phyloP scores from a whole-genome alignment of 1,139 yeast genomes.

The Debaryomycetaceae sp. region DNA sequence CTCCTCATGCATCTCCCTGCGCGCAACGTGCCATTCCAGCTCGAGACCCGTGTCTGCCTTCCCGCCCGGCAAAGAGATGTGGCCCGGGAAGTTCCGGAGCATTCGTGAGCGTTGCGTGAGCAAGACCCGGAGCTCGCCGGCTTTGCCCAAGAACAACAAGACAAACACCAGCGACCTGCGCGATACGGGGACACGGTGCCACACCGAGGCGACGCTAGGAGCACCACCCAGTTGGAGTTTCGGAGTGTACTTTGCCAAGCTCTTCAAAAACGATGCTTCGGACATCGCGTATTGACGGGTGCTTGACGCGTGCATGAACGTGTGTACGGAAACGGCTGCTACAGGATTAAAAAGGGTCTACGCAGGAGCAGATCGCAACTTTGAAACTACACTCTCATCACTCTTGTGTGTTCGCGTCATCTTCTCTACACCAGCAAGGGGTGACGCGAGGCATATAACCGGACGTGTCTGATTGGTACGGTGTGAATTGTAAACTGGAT shows the following conservation, averaged over 20 bases:
- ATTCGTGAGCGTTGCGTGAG: constrained; percentile 66
- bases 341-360: no score
- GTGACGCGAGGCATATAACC: no score
- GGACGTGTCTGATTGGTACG: no score
- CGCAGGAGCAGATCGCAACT: no score
- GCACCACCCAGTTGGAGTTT: constrained; percentile 15
- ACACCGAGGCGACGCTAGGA: constrained; percentile 25
- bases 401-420: no score
- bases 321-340: no score
- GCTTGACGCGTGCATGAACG: constrained; percentile 6
- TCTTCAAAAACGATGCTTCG: constrained; percentile 12
- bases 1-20: constrained; percentile 81
- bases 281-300: constrained; percentile 4
- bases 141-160: constrained; percentile 54
- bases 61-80: constrained; percentile 86
- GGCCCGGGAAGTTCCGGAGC: constrained; percentile 71
- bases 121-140: constrained; percentile 67
- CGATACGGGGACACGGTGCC: constrained; percentile 48
- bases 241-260: constrained; percentile 14
- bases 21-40: constrained; percentile 58
- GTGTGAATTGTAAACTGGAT: no score
- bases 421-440: no score
- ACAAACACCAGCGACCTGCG: constrained; percentile 72
- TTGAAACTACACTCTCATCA: no score
- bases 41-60: constrained; percentile 61